Evolutionary conservation across 768 basidiomycete genomes (phyloP), one percentile per base, ranked within the genome.

Genomic region (Dentipellis fragilis): DNA sequence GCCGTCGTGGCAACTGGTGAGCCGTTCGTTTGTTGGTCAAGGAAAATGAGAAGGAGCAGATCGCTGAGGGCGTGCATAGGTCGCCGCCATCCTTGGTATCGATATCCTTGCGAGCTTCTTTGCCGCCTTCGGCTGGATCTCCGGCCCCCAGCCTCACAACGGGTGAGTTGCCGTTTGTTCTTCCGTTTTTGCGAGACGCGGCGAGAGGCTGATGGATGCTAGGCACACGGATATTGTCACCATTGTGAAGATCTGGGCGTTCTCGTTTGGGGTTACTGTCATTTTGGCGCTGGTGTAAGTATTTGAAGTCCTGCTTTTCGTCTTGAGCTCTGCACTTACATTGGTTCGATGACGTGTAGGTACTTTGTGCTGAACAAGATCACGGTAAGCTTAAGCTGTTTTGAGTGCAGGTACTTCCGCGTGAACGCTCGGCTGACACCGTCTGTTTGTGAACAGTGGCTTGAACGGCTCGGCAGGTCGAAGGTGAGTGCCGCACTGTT

Each of bases 91-190:
- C 64, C 58, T 71, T 56, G 63, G 71, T n/a, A 68, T 73, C 49
- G 75, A 76, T 58, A 65, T 73, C 54, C 66, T 76, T 12, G 75
- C 74, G 2, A 69, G 68, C 8, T 59, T 75, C 51, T 74, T 75
- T 57, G 61, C 67, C 21, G 46, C 71, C 11, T 75, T 69, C 59
- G 74, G 74, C 16, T 75, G 74, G 74, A 60, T 75, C 46, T 69
- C 69, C 34, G 75, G 74, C n/a, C 55, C 67, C 12, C 64, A 34
- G n/a, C 62, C 62, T n/a, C 67, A 65, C 52, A 61, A 59, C 35
- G 69, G 69, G 65, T 64, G 16, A 21, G 57, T 54, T 17, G 16
- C 21, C 52, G 3, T 58, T 52, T 4, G 40, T 48, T 14, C 22
- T 39, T 29, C 29, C 47, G 40, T 21, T 7, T 34, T 55, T 61